Percentiles rank a stretch among this genome's conserved stretches.
phyloP scores from a whole-genome alignment of 768 basidiomycete species.

The Mycena belliarum region DNA sequence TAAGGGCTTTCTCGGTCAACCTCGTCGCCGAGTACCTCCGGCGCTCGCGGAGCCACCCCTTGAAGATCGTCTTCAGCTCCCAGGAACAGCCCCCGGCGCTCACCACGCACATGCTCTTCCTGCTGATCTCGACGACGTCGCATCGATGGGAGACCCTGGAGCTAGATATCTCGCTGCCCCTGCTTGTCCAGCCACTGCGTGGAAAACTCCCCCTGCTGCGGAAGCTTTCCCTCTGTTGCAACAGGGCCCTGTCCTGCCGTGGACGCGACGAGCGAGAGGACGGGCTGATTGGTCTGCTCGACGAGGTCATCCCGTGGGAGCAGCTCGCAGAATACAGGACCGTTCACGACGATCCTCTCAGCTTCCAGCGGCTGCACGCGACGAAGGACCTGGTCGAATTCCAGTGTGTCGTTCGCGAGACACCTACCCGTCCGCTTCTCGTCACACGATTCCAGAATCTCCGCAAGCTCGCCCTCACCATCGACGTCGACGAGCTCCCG shows the following conservation, averaged over 20 bases:
- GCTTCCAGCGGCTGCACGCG: neutral
- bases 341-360: neutral
- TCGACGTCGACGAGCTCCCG: neutral
- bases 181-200: neutral
- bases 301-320: neutral
- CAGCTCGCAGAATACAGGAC: neutral
- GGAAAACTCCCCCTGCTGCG: neutral
- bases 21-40: neutral
- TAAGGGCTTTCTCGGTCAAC: neutral
- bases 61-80: constrained; percentile 10
- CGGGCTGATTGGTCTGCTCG: neutral
- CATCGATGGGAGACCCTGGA: neutral
- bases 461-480: neutral
- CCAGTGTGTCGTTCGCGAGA: neutral
- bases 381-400: neutral
- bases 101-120: neutral
- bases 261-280: neutral
- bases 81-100: neutral
- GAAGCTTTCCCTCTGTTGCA: neutral
- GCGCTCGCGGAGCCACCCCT: neutral
- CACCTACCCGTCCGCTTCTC: neutral
- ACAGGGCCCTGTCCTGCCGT: neutral
- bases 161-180: neutral
- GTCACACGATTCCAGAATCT: neutral
- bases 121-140: neutral